Evolutionary conservation across 192 early-diverging fungal genomes (phyloP).

Genomic region (Rhizophagus clarus): DNA sequence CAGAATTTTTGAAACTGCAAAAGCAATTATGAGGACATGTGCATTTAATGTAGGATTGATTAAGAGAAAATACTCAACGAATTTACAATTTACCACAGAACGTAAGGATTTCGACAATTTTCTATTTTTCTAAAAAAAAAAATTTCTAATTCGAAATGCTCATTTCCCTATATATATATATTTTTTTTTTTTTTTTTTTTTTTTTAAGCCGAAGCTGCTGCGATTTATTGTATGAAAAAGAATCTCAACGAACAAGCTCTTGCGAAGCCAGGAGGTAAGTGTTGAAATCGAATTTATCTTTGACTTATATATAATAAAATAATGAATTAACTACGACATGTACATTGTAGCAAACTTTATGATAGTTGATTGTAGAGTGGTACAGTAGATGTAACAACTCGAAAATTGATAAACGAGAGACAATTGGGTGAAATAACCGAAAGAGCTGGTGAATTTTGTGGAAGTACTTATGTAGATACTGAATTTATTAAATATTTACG

Average conservation of each 20-base stretch:
- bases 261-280: not conserved
- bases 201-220: conserved; percentile 17
- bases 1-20: conserved; percentile 34
- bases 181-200: not conserved
- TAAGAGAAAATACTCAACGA: not conserved
- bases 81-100: not conserved
- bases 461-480: conserved; percentile 9
- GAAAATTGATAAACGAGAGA: not conserved
- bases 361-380: conserved; percentile 63
- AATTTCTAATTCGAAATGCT: not conserved
- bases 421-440: conserved; percentile 9
- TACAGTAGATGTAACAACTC: conserved; percentile 56
- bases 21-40: conserved; percentile 54
- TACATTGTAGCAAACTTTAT: conserved; percentile 45
- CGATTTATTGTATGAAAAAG: not conserved
- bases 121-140: not conserved
- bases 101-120: not conserved
- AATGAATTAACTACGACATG: not conserved
- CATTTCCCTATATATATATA: too few relatives aligned
- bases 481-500: conserved; percentile 23
- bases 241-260: not conserved
- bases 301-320: not conserved
- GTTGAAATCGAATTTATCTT: not conserved
- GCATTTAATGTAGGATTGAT: conserved; percentile 54
- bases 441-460: conserved; percentile 8